Evolutionary conservation across 1,139 yeast genomes (phyloP), one percentile per base, ranked within the genome.

Genomic region (Fermentozyma sake): DNA sequence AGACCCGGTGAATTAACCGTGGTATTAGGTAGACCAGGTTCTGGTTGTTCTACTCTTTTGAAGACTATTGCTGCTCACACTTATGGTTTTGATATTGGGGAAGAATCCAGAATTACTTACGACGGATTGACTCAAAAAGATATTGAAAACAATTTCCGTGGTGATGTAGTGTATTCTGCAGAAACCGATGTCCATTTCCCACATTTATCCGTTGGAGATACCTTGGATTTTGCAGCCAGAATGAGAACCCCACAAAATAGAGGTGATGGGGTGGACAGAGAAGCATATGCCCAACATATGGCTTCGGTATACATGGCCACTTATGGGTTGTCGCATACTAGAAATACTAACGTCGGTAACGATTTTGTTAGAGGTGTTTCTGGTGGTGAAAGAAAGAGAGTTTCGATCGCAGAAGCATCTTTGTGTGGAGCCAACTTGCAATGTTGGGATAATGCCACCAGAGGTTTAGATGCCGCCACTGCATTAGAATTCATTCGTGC

Each of bases 11-110:
- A 81, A 43, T 62, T 83, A 30, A 72, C 84, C 4, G 85, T 83
- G 27, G 93, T 82, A 1, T 57, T 82, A 21, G 93, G 93, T 23
- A 72, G 89, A 50, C 93, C 93, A 0, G 93, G 93, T 46, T 75
- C 89, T 15, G 95, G 95, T 33, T 84, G 94, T 55, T 72, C 94
- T 2, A 82, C 95, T 2, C 68, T 82, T 28, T 58, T 84, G 44
- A 82, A 81, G 45, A 70, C 91, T 1, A 68, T 83, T 34, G 72
- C 89, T 6, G 56, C 81, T 18, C 76, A 78, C 38, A 80, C 89
- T 4, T 76, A 79, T 48, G 94, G 93, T 27, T 83, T 81, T 50
- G 57, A 73, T 23, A 46, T 82, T 23, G 76, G 68, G 30, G 55
- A 64, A 23, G 71, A 71, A 16, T 67, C 85, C 4, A 52, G 46